Evolutionary conservation across 176 grass and related monocot genomes (phyloP), one percentile per base, ranked within the genome.

Genomic region (Phragmites australis): DNA sequence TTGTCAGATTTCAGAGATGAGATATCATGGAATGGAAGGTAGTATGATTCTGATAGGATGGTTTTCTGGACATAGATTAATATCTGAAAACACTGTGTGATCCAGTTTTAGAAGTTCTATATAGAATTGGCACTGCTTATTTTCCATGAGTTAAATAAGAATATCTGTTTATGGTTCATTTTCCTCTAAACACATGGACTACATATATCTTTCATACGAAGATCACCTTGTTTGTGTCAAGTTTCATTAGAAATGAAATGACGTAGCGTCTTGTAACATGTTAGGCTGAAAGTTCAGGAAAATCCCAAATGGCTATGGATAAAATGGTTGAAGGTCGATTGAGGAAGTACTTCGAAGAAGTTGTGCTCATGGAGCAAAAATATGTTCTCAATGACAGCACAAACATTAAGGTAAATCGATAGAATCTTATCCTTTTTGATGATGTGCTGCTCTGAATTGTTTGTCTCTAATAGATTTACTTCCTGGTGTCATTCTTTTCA

Each of bases 291-390:
- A 92, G 86, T 75, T 99, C 90, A 76, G 92, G 92, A 65, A 99
- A 99, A 75, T 82, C 96, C 17, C 90, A 91, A 87, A 89, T 93
- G 84, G 96, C 90, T 43, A 93, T 99, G 81, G 96, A 99, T 69
- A 99, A 95, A 81, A 99, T 99, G 96, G 92, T 95, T 26, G 96
- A 99, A 89, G 92, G 92, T 21, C 90, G 90, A 79, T 73, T 99
- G 58, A 91, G 88, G 72, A 95, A 99, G 75, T 99, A 95, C 66
- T 93, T 76, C 72, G 92, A 99, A 86, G 96, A 99, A 70, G 86
- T 99, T 70, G 96, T 95, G 37, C 86, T 99, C 30, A 86, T 91
- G 88, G 96, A 95, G 80, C 96, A 99, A 86, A 99, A 93, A 56
- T 93, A 88, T 86, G 70, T 95, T 48, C 31, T 89, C 49, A 88